Evolutionary conservation across 495 filamentous ascomycete species (phyloP), one percentile per base, ranked within the genome.

Genomic region (Arthonia radiata): DNA sequence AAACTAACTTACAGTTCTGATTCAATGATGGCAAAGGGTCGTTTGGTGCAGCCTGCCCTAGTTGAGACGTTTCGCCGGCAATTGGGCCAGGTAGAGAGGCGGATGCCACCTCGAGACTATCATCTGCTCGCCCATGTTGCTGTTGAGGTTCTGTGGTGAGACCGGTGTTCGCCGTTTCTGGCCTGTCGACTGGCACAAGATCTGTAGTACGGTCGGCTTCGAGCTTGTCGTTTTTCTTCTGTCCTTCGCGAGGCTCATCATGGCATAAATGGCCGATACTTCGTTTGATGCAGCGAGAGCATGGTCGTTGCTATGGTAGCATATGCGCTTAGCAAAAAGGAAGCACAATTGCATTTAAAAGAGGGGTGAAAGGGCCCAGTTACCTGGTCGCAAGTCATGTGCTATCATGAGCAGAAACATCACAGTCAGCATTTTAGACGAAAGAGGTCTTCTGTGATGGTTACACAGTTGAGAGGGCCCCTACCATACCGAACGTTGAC

Each of bases 301-400:
- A 99, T 28, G 86, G 86, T 43, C 86, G 73, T 52, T 90, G 79
- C 81, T 86, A 47, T 47, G 44, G 46, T 40, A 33, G 10, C 11
- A 5, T 11, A 25, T 21, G 27, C 25, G 17, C 13, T 19, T 33
- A 21, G 13, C 15, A 25, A 28, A 25, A 13, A 17, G 18, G 42
- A 13, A 29, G 12, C 36, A 31, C 29, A 30, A 18, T 7, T 38
- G 25, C 37, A 29, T 31, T 31, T 41, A 46, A 43, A 48, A 13
- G 18, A 21, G 17, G 26, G 9, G 4, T 15, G 17, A 13, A 17
- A 33, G 7, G 34, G 16, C 26, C 15, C 14, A 18, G 31, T 14
- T 83, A 91, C 82, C 59, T 82, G 75, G 66, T 97, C 89, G 64
- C 86, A 97, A 48, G 89, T 94, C 86, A 97, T 97, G 71, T 97